A percentile compares a stretch with the other conserved stretches of the same genome.
These are phyloP conservation scores for Chlamydomonas incerta DNA, from an alignment of 139 green algal species.

Conservation along the genomic window DNA sequence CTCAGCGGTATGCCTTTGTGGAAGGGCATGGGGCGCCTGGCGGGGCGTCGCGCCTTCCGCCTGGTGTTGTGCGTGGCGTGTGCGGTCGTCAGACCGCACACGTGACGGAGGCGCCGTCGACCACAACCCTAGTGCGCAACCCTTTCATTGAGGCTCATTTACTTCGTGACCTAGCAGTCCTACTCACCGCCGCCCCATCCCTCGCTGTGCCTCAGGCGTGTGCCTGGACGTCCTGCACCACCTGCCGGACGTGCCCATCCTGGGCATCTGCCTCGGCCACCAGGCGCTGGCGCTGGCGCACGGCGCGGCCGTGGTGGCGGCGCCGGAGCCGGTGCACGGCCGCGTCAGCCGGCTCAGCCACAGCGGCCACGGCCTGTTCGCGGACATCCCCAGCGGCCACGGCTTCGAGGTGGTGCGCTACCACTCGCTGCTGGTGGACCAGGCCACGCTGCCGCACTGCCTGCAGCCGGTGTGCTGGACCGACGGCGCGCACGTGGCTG, in stretches of 20 bases:
- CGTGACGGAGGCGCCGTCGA: no score
- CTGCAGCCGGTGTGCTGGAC: constrained; percentile 91
- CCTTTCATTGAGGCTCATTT: no score
- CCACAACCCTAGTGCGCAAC: no score
- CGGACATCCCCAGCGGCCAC: constrained; percentile 77
- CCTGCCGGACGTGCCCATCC: constrained; percentile 77
- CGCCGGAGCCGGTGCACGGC: constrained; percentile 94
- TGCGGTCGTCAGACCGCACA: not conserved
- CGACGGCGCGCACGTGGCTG: constrained; percentile 60
- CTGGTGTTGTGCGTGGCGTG: not conserved
- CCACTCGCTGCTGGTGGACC: constrained; percentile 92
- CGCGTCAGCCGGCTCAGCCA: constrained; percentile 82
- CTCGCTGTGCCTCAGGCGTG: constrained; percentile 68
- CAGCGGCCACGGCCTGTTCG: constrained; percentile 84
- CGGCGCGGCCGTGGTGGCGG: constrained; percentile 76
- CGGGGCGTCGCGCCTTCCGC: no score
- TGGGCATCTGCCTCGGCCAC: constrained; percentile 98
- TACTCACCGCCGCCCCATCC: no score
- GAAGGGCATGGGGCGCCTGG: no score
- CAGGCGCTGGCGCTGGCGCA: constrained; percentile 88
- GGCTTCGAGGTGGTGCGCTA: constrained; percentile 87
- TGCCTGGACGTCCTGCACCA: constrained; percentile 75
- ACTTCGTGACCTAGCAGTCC: no score
- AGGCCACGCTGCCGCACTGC: constrained; percentile 72
- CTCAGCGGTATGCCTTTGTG: no score